phyloP scores from a whole-genome alignment of 225 moss, liverwort and hornwort genomes.

The Bryoerythrophyllum caledonicum region DNA sequence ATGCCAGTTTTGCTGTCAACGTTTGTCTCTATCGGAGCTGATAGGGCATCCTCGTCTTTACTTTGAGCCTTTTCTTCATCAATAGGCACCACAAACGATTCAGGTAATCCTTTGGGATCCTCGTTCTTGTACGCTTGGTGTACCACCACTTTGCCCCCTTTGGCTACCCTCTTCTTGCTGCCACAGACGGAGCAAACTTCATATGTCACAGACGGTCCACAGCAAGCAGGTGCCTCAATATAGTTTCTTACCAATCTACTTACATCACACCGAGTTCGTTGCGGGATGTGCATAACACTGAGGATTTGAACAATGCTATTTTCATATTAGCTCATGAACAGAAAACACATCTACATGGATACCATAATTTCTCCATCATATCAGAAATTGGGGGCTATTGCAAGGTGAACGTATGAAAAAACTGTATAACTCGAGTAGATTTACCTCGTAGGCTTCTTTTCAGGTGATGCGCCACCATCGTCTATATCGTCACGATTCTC shows the following conservation, averaged over 20 bases:
- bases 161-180: slow-evolving; percentile 72
- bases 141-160: slow-evolving; percentile 78
- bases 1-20: slow-evolving; percentile 20
- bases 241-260: background rate
- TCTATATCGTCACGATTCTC: slow-evolving; percentile 22
- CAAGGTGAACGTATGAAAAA: background rate
- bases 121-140: slow-evolving; percentile 88
- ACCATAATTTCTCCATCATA: background rate
- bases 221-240: background rate
- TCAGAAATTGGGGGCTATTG: background rate
- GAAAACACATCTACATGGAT: background rate
- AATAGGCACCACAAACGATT: slow-evolving; percentile 28
- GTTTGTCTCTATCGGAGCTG: slow-evolving; percentile 8
- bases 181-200: slow-evolving; percentile 11
- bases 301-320: background rate
- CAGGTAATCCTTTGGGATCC: slow-evolving; percentile 51
- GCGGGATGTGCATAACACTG: slow-evolving; percentile 1
- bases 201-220: background rate
- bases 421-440: background rate
- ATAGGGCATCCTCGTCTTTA: slow-evolving; percentile 14
- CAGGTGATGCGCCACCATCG: slow-evolving; percentile 12
- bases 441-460: slow-evolving; percentile 26
- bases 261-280: background rate
- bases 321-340: background rate
- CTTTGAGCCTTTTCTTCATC: slow-evolving; percentile 29